phyloP scores from a whole-genome alignment of 2,329 filamentous ascomycete genomes.

The Aspergillus novofumigatus region DNA sequence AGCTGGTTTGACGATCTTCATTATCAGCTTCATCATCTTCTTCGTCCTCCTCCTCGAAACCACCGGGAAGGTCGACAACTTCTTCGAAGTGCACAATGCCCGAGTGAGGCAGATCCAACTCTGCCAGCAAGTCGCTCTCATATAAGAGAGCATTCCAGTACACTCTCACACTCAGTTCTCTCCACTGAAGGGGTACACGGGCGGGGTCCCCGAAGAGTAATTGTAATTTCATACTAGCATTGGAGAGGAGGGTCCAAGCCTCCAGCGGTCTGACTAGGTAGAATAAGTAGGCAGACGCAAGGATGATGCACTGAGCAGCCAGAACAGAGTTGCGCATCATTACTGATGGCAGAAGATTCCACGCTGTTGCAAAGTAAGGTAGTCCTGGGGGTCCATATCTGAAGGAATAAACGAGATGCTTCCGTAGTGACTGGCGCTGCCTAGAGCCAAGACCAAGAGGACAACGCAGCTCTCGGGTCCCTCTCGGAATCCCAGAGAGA shows the following conservation, averaged over 20 bases:
- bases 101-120: slow-evolving; percentile 76
- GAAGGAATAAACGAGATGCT: slow-evolving; percentile 70
- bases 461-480: slow-evolving; percentile 81
- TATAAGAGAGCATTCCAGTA: slow-evolving; percentile 83
- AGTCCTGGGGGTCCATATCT: slow-evolving; percentile 67
- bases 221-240: slow-evolving; percentile 76
- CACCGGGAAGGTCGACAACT: slow-evolving; percentile 70
- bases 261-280: slow-evolving; percentile 78
- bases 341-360: slow-evolving; percentile 70
- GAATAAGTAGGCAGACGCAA: slow-evolving; percentile 77
- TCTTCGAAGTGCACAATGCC: slow-evolving; percentile 81
- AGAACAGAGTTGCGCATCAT: slow-evolving; percentile 77
- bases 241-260: slow-evolving; percentile 76
- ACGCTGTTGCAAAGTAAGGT: slow-evolving; percentile 76
- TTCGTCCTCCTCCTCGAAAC: slow-evolving; percentile 65
- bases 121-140: slow-evolving; percentile 74
- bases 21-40: slow-evolving; percentile 13
- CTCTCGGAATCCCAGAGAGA: slow-evolving; percentile 71
- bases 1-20: slow-evolving; percentile 4
- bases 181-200: slow-evolving; percentile 64
- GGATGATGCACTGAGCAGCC: slow-evolving; percentile 73
- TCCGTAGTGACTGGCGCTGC: slow-evolving; percentile 69
- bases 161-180: slow-evolving; percentile 70
- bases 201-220: slow-evolving; percentile 70
- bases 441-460: slow-evolving; percentile 70